These are phyloP conservation scores for Chamaecrista fasciculata DNA, from an alignment of 306 rosid species.

Conservation along the genomic window DNA sequence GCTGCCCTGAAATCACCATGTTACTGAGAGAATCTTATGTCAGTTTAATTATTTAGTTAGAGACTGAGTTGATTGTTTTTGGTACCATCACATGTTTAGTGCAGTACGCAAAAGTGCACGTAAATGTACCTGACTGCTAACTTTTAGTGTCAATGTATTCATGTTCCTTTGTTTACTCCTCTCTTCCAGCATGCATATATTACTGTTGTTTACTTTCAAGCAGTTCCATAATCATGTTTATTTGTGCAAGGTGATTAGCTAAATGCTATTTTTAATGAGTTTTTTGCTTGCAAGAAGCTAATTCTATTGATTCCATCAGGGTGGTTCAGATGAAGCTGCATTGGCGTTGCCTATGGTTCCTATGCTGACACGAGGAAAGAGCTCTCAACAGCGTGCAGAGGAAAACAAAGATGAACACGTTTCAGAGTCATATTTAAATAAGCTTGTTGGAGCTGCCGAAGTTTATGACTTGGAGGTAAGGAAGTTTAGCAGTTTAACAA, in stretches of 20 bases:
- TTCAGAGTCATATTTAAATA: slow-evolving; percentile 65
- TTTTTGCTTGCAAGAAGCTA: slow-evolving; percentile 3
- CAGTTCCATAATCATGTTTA: no score
- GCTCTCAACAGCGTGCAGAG: slow-evolving; percentile 40
- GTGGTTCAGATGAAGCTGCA: slow-evolving; percentile 46
- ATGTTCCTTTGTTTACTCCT: no score
- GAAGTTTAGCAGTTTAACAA: not conserved
- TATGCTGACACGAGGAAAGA: slow-evolving; percentile 47
- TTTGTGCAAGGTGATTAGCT: no score
- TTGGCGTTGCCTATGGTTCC: slow-evolving; percentile 51
- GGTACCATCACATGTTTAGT: not conserved
- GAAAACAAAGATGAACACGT: slow-evolving; percentile 56
- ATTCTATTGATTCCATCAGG: slow-evolving; percentile 38
- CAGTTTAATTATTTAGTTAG: no score
- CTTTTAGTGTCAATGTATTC: no score
- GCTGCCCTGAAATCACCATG: not conserved
- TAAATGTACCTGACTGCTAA: no score
- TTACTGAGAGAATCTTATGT: no score
- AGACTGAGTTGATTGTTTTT: not conserved
- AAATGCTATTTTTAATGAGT: not conserved
- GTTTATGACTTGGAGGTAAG: slow-evolving; percentile 70
- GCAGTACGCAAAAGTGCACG: no score
- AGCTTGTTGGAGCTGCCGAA: slow-evolving; percentile 73
- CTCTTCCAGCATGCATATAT: no score
- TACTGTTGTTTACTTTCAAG: no score